Conservation (phyloP, 2,329 filamentous ascomycete genomes). For the Dendrostoma leiphaemia region DNA sequence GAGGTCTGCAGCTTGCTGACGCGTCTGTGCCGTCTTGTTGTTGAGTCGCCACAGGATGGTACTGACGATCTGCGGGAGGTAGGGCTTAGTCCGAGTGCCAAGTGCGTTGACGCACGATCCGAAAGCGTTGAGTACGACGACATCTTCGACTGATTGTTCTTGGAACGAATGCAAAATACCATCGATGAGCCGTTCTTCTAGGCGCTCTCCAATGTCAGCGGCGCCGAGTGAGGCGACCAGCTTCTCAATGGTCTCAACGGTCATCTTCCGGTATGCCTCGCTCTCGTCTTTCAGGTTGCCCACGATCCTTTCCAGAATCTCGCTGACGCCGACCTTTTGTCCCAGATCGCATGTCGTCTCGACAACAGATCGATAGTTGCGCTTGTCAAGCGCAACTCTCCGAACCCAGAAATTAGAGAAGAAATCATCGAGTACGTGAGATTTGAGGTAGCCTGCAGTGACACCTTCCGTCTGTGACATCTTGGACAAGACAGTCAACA, state of each 20-base stretch:
- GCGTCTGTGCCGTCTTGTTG: constrained; percentile 95
- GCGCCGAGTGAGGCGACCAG: constrained; percentile 89
- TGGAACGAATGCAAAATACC: constrained; percentile 96
- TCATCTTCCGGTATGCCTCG: constrained; percentile 98
- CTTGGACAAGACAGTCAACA: constrained; percentile 94
- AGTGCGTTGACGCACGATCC: constrained; percentile 96
- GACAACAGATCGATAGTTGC: constrained; percentile 96
- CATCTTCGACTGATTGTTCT: constrained; percentile 94
- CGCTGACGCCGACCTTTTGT: constrained; percentile 94
- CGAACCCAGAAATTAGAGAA: constrained; percentile 99
- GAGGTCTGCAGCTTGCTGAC: constrained; percentile 93
- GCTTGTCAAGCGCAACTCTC: constrained; percentile 93
- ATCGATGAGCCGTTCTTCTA: constrained; percentile 93
- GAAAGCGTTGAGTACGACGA: constrained; percentile 95
- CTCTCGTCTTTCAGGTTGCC: constrained; percentile 97
- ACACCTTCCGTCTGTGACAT: constrained; percentile 94
- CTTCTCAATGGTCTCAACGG: constrained; percentile 96
- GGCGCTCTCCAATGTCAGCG: constrained; percentile 85
- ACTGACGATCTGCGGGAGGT: constrained; percentile 93
- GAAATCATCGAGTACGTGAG: constrained; percentile 91
- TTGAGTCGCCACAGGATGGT: constrained; percentile 96
- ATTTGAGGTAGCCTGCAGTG: constrained; percentile 90
- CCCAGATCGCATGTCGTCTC: constrained; percentile 97
- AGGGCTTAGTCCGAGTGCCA: constrained; percentile 90
- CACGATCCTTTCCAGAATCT: constrained; percentile 91